phyloP scores from a whole-genome alignment of 345 rosid genomes.

The Pistacia integerrima region DNA sequence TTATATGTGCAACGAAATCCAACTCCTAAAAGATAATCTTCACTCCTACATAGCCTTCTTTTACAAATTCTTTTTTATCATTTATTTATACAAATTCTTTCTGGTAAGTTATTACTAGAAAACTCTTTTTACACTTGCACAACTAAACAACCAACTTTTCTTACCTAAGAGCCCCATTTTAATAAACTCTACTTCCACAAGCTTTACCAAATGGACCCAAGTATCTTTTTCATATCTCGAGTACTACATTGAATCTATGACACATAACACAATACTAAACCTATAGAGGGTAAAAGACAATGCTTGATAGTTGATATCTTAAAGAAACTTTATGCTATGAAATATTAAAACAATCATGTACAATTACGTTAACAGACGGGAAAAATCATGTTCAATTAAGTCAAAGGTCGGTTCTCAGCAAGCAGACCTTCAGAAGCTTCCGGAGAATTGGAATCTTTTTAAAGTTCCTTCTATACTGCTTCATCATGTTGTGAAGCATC shows the following conservation, averaged over 20 bases:
- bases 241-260: not conserved
- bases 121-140: no score
- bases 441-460: conserved; percentile 96
- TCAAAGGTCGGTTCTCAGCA: conserved; percentile 14
- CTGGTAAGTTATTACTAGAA: no score
- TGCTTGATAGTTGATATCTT: not conserved
- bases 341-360: not conserved
- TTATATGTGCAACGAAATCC: not conserved
- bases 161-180: no score
- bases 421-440: conserved; percentile 87
- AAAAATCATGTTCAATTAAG: not conserved
- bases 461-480: conserved; percentile 84
- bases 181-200: no score
- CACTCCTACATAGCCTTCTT: not conserved
- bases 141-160: no score
- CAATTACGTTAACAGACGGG: not conserved
- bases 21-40: not conserved
- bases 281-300: not conserved
- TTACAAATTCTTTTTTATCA: no score
- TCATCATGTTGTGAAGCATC: conserved; percentile 97
- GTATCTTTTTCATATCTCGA: not conserved
- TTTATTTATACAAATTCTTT: no score
- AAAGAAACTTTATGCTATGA: not conserved
- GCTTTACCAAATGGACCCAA: not conserved
- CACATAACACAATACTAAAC: not conserved